Percentiles rank a stretch among this genome's conserved stretches.
phyloP scores from a whole-genome alignment of 2,329 filamentous ascomycete genomes.

The Diaporthe batatas region DNA sequence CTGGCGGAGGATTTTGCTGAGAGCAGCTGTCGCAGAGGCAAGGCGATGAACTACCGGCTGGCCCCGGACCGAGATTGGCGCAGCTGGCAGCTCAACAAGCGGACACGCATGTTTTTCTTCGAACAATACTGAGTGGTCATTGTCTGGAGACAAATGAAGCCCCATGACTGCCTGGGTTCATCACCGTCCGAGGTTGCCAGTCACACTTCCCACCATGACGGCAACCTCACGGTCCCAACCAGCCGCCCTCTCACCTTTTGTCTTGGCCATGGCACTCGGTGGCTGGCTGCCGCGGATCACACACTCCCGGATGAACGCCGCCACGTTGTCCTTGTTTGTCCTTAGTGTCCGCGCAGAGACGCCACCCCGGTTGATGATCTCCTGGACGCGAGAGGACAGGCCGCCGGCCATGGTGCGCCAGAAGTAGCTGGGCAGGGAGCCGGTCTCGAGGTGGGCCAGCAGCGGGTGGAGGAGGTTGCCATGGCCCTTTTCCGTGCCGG shows the following conservation, averaged over 20 bases:
- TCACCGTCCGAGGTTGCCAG: conserved; percentile 67
- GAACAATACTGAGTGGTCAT: not conserved
- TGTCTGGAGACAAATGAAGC: not conserved
- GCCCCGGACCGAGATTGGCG: too few relatives aligned
- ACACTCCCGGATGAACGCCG: conserved; percentile 84
- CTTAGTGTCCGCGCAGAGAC: conserved; percentile 85
- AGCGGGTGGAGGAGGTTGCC: conserved; percentile 77
- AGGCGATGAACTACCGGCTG: not conserved
- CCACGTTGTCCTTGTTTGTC: conserved; percentile 80
- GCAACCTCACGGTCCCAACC: conserved; percentile 92
- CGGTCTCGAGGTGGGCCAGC: conserved; percentile 84
- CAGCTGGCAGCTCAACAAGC: too few relatives aligned
- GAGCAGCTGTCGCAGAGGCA: too few relatives aligned
- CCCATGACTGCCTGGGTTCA: not conserved
- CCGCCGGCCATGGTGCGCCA: conserved; percentile 90
- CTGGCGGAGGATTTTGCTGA: not conserved
- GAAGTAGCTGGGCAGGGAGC: conserved; percentile 89
- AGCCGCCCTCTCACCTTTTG: conserved; percentile 58
- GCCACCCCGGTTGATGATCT: conserved; percentile 86
- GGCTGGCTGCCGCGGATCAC: conserved; percentile 82
- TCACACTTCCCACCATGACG: conserved; percentile 91
- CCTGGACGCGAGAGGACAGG: conserved; percentile 82
- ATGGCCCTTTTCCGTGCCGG: conserved; percentile 51
- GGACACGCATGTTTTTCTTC: not conserved
- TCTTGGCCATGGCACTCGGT: conserved; percentile 67